Evolutionary conservation across 2,329 filamentous ascomycete species (phyloP).

Genomic region (Monosporascus sp.): DNA sequence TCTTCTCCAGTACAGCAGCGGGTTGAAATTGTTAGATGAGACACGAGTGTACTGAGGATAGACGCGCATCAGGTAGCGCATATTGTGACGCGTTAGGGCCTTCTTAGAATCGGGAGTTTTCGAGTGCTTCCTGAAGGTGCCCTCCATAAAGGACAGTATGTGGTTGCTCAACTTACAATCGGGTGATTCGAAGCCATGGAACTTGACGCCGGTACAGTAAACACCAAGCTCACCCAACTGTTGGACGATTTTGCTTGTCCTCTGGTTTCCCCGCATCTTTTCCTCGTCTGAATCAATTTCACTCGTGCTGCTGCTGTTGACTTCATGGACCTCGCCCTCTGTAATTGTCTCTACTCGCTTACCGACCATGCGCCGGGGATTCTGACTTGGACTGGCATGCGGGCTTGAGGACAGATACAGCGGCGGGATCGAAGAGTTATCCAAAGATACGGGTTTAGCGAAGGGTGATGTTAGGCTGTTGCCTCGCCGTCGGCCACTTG

Average conservation of each 20-base stretch:
- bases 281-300: conserved; percentile 71
- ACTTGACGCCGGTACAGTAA: conserved; percentile 70
- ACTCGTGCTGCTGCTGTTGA: conserved; percentile 60
- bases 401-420: conserved; percentile 51
- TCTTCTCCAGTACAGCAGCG: conserved; percentile 86
- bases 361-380: conserved; percentile 41
- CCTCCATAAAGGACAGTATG: conserved; percentile 91
- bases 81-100: conserved; percentile 82
- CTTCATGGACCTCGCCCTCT: conserved; percentile 50
- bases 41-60: conserved; percentile 82
- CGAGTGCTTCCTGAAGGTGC: conserved; percentile 76
- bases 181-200: conserved; percentile 69
- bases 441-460: conserved; percentile 55
- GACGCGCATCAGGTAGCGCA: conserved; percentile 85
- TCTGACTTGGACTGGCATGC: conserved; percentile 45
- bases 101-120: conserved; percentile 71
- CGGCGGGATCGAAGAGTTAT: conserved; percentile 49
- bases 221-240: conserved; percentile 82
- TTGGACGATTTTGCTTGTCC: conserved; percentile 79
- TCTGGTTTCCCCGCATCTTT: conserved; percentile 50
- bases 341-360: conserved; percentile 54
- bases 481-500: conserved; percentile 47
- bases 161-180: conserved; percentile 89
- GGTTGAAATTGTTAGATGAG: conserved; percentile 89
- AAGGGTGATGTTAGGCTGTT: conserved; percentile 77